Conservation (phyloP, 805 yeast genomes). For the Nakazawaea laoshanensis region DNA sequence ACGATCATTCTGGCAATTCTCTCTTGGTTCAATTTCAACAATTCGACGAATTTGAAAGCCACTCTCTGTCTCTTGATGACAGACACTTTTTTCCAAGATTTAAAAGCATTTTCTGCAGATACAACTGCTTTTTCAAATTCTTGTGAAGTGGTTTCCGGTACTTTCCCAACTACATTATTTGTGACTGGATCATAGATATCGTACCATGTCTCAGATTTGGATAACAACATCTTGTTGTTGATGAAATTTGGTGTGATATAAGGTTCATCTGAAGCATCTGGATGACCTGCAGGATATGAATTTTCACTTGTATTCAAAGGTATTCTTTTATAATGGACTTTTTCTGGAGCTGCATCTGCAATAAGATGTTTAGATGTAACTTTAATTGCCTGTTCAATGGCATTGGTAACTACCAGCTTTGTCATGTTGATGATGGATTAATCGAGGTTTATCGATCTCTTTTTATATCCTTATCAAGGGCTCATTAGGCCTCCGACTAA, state of each 20-base stretch:
- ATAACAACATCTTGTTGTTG: constrained; percentile 41
- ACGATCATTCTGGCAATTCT: constrained; percentile 57
- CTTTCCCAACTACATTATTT: constrained; percentile 52
- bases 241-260: constrained; percentile 43
- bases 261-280: constrained; percentile 27
- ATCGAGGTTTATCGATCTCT: too few relatives aligned
- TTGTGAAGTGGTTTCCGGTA: constrained; percentile 61
- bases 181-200: constrained; percentile 76
- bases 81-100: constrained; percentile 42
- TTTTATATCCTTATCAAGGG: too few relatives aligned
- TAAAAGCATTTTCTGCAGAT: constrained; percentile 57
- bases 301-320: constrained; percentile 24
- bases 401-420: too few relatives aligned
- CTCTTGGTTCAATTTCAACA: constrained; percentile 60
- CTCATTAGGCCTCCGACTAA: too few relatives aligned
- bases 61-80: constrained; percentile 49
- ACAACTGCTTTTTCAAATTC: constrained; percentile 62
- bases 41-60: constrained; percentile 59
- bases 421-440: constrained; percentile 1
- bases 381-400: constrained; percentile 2
- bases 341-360: background rate
- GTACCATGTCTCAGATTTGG: constrained; percentile 48
- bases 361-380: background rate
- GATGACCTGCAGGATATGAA: constrained; percentile 35
- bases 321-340: constrained; percentile 4